Evolutionary conservation across 2,329 filamentous ascomycete species (phyloP), one percentile per base, ranked within the genome.

Genomic region (Colletotrichum cordylinicola): DNA sequence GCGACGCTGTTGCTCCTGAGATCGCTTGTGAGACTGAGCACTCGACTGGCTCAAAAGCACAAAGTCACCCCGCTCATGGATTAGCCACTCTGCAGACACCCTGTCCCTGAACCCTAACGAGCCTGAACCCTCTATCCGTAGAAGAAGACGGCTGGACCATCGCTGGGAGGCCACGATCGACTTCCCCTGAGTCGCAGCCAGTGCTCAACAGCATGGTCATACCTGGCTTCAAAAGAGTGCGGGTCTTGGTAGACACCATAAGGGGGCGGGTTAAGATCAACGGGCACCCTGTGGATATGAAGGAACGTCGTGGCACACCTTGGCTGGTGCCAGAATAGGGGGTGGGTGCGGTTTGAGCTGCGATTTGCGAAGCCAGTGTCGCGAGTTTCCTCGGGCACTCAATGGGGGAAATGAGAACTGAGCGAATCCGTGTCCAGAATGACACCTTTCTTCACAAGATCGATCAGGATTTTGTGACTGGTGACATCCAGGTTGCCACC

Each of bases 381-480:
- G n/a, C 6, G 48, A 33, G 16, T 18, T 21, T 48, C 37, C 24
- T 56, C 39, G 31, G 29, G 66, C 33, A 15, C 24, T 60, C 5
- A 33, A 13, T 33, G 67, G 55, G 80, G 78, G 65, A 85, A 80
- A 21, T 77, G 67, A 29, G 76, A 76, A 43, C 75, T 80, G 48
- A 89, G 81, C 61, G 86, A 83, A 37, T 79, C 79, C 68, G 82
- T 82, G 31, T 79, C 79, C 67, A 89, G 78, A 64, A 77, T 75
- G 35, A 74, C 76, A 27, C 82, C 80, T 6, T 78, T 79, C 78
- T 88, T 86, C 13, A 91, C 87, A 60, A 90, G 79, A 37, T 81
- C 78, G 16, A 90, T 82, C 39, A 91, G 78, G 69, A 78, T 83
- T 77, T 82, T 81, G 79, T 91, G 86, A 8, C 81, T 81, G 35